phyloP scores from a whole-genome alignment of 1,139 yeast genomes.

The Yamadazyma mexicana region DNA sequence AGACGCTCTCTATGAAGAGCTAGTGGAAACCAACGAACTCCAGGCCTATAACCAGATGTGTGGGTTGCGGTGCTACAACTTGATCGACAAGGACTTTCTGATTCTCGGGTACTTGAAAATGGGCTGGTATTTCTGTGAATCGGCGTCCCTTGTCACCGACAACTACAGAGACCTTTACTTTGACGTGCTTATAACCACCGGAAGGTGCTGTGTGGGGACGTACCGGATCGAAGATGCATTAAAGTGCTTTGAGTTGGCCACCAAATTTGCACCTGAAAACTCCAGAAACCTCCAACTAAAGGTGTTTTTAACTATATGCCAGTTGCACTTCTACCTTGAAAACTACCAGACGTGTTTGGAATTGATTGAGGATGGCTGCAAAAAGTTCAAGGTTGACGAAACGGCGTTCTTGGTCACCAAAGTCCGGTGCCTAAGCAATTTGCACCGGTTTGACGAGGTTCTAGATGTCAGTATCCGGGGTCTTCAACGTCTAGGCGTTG shows the following conservation, averaged over 20 bases:
- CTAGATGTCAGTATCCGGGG: constrained; percentile 36
- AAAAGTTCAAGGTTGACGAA: constrained; percentile 24
- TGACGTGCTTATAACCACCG: constrained; percentile 36
- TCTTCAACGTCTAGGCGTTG: constrained; percentile 30
- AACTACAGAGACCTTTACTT: constrained; percentile 30
- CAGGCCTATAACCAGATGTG: constrained; percentile 37
- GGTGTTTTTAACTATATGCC: constrained; percentile 33
- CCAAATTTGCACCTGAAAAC: constrained; percentile 21
- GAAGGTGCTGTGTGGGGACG: constrained; percentile 35
- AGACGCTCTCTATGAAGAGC: constrained; percentile 23
- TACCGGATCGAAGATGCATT: constrained; percentile 34
- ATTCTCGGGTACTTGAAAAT: constrained; percentile 29
- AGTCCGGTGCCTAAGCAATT: constrained; percentile 40
- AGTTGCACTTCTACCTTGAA: constrained; percentile 27
- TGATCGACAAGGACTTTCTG: constrained; percentile 6
- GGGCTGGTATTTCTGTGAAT: constrained; percentile 16
- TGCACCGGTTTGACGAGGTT: constrained; percentile 34
- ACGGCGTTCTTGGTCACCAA: constrained; percentile 36
- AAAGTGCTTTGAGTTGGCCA: constrained; percentile 31
- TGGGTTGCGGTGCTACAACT: constrained; percentile 41
- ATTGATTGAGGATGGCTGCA: constrained; percentile 25
- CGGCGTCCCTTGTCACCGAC: constrained; percentile 18
- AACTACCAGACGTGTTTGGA: constrained; percentile 29
- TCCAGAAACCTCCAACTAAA: constrained; percentile 23
- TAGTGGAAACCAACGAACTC: constrained; percentile 26